phyloP scores from a whole-genome alignment of 192 early-diverging fungal genomes.

The Obelidium mucronatum region DNA sequence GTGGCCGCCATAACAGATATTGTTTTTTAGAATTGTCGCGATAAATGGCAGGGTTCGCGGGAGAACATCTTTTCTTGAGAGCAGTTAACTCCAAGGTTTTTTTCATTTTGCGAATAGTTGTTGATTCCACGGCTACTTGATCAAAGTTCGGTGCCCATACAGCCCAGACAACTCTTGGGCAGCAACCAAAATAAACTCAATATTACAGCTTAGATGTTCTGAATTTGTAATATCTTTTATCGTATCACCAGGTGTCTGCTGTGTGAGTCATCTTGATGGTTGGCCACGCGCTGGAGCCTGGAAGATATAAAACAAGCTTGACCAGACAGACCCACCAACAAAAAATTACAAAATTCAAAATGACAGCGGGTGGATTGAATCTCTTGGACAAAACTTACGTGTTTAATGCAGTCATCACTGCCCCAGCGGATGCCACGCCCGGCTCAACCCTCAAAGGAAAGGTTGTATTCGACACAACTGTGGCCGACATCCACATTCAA shows the following conservation, averaged over 20 bases:
- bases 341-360: not conserved
- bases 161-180: too few species aligned
- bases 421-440: conserved; percentile 1
- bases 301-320: too few species aligned
- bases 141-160: not conserved
- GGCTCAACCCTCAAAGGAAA: not conserved
- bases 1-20: too few species aligned
- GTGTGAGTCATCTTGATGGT: too few species aligned
- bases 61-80: not conserved
- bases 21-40: not conserved
- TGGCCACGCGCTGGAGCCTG: too few species aligned
- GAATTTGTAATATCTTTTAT: not conserved
- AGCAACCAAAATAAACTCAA: too few species aligned
- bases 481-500: not conserved
- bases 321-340: too few species aligned
- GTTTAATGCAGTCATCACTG: conserved; percentile 1
- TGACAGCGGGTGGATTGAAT: not conserved
- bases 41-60: too few species aligned
- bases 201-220: too few species aligned
- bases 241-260: too few species aligned
- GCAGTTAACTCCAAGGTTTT: not conserved
- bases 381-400: not conserved
- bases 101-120: not conserved
- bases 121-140: not conserved
- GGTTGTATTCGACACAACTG: conserved; percentile 23